A percentile compares a stretch with the other conserved stretches of the same genome.
These are phyloP conservation scores for Dipodascopsis uninucleata DNA, from an alignment of 805 yeast species.

Conservation along the genomic window DNA sequence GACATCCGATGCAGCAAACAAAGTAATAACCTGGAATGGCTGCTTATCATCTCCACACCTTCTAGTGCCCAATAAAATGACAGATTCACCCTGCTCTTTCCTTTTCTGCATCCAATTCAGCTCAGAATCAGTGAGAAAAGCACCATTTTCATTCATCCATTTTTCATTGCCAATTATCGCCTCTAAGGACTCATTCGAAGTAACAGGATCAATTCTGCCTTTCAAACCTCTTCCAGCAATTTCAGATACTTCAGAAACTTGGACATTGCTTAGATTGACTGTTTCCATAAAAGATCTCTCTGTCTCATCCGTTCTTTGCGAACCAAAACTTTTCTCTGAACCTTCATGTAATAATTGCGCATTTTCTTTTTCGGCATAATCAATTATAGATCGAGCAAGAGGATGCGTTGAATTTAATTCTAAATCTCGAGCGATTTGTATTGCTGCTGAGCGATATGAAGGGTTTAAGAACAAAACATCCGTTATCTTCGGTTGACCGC, in stretches of 20 bases:
- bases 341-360: neutral
- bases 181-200: conserved; percentile 10
- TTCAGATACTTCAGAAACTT: conserved; percentile 49
- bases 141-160: conserved; percentile 49
- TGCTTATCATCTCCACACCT: conserved; percentile 31
- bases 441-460: conserved; percentile 32
- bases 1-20: conserved; percentile 57
- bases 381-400: conserved; percentile 55
- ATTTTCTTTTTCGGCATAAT: conserved; percentile 36
- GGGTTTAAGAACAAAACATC: conserved; percentile 39
- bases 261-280: conserved; percentile 27
- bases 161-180: conserved; percentile 55
- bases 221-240: conserved; percentile 59
- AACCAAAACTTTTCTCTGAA: neutral
- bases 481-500: conserved; percentile 57
- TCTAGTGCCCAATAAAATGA: conserved; percentile 50
- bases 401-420: conserved; percentile 70
- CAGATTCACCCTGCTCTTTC: conserved; percentile 63
- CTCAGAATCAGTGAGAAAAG: conserved; percentile 40
- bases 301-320: neutral
- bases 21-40: conserved; percentile 41
- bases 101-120: conserved; percentile 44
- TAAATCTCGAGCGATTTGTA: conserved; percentile 54
- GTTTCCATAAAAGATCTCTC: neutral
- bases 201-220: conserved; percentile 41